Percentiles rank a stretch among this genome's conserved stretches.
These are phyloP conservation scores for Phytophthora podocarpi DNA, from an alignment of 352 stramenopile genomes.

Conservation along the genomic window DNA sequence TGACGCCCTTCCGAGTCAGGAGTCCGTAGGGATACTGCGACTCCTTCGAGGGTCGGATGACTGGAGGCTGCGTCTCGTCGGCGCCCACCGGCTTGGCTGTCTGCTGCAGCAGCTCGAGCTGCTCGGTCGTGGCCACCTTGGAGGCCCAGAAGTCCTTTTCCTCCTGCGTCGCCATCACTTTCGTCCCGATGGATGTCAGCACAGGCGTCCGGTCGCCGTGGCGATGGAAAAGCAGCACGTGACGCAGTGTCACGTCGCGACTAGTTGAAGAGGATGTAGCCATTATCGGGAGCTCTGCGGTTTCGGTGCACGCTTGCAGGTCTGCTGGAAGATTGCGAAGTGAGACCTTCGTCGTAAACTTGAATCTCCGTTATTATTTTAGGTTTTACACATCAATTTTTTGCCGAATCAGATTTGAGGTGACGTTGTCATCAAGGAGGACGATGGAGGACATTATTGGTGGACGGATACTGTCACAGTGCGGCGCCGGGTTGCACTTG, in stretches of 20 bases:
- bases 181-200: slow-evolving; percentile 58
- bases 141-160: slow-evolving; percentile 70
- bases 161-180: slow-evolving; percentile 53
- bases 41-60: slow-evolving; percentile 44
- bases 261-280: slow-evolving; percentile 20
- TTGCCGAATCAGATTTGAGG: slow-evolving; percentile 16
- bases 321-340: slow-evolving; percentile 32
- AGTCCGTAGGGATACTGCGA: slow-evolving; percentile 56
- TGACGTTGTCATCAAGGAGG: slow-evolving; percentile 15
- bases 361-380: slow-evolving; percentile 14
- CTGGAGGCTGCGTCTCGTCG: slow-evolving; percentile 46
- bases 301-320: slow-evolving; percentile 6
- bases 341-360: slow-evolving; percentile 6
- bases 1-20: slow-evolving; percentile 66
- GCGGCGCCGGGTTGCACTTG: slow-evolving; percentile 24
- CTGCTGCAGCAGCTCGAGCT: slow-evolving; percentile 51
- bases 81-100: slow-evolving; percentile 57
- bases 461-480: slow-evolving; percentile 7
- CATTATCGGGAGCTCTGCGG: slow-evolving; percentile 15
- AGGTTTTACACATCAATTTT: slow-evolving; percentile 9
- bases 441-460: slow-evolving; percentile 10
- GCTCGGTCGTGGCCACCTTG: slow-evolving; percentile 55
- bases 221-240: slow-evolving; percentile 84
- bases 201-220: slow-evolving; percentile 83
- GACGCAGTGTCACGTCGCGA: slow-evolving; percentile 53